Conservation (phyloP, 352 stramenopile genomes). For the Hyaloperonospora brassicae region DNA sequence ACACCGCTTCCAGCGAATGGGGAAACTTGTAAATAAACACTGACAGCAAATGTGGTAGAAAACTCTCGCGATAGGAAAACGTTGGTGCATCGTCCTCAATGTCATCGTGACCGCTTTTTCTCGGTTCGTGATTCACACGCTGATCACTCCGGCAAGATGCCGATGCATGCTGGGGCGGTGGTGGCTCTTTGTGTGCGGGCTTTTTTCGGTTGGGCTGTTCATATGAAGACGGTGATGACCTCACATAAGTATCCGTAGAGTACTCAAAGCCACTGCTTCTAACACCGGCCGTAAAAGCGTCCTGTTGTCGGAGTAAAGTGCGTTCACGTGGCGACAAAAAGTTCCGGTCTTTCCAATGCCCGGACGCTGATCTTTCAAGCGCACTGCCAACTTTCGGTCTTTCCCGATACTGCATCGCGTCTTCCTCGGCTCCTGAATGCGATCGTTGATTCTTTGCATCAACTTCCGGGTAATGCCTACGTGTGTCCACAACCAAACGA, state of each 20-base stretch:
- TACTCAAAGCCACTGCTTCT: constrained; percentile 16
- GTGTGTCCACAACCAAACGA: constrained; percentile 6
- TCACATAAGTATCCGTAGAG: constrained; percentile 16
- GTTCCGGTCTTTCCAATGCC: constrained; percentile 12
- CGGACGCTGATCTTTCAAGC: constrained; percentile 2
- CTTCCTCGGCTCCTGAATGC: constrained; percentile 5
- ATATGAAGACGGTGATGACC: constrained; percentile 12
- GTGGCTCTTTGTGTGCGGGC: constrained; percentile 3
- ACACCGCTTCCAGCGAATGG: constrained; percentile 34
- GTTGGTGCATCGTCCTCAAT: constrained; percentile 23
- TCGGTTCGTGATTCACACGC: constrained; percentile 1
- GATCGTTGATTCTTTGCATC: constrained; percentile 7
- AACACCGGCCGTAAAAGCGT: constrained; percentile 5
- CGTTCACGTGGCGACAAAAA: constrained; percentile 11
- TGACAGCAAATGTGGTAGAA: constrained; percentile 40
- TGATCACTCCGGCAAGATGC: constrained; percentile 13
- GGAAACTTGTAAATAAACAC: constrained; percentile 55
- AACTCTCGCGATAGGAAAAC: constrained; percentile 49
- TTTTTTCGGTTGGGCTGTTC: constrained; percentile 17
- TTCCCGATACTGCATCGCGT: constrained; percentile 13
- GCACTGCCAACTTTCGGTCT: constrained; percentile 4
- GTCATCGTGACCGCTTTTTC: constrained; percentile 3
- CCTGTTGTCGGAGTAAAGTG: constrained; percentile 13
- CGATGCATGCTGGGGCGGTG: constrained; percentile 4
- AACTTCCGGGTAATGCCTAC: constrained; percentile 10